Evolutionary conservation across 306 rosid species (phyloP), one percentile per base, ranked within the genome.

Genomic region (Oemleria cerasiformis): DNA sequence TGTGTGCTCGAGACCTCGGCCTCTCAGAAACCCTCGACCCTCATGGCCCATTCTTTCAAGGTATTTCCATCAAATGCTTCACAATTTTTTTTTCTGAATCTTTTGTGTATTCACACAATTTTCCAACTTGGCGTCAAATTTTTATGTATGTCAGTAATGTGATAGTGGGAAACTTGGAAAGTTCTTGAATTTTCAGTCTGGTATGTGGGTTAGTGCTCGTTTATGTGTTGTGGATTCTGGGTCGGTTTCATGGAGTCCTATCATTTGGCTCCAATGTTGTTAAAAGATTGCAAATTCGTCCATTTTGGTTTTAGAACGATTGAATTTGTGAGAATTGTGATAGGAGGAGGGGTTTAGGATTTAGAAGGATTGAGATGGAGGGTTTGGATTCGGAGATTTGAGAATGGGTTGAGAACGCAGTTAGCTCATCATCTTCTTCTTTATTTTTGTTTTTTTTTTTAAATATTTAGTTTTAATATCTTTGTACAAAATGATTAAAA

Each of bases 11-110:
- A 15, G 97, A 91, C 10, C 97, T 91, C 47, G 45, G 45, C 73
- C 73, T 94, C 41, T 48, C 81, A 1, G 68, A 65, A 1, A 91
- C 96, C 43, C 4, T 83, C 6, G 98, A 91, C 51, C 91, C 73
- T 74, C 76, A 47, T 12, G 92, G 86, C 78, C 43, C 76, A 92
- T 71, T 87, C 95, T 21, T 93, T 90, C 83, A 90, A 87, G 98
- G 98, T 84, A 43, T 4, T 8, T 54, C 17, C 1, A 17, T 54
- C 38, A 20, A 15, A 16, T 14, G 11, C 9, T 34, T 44, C 2
- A 5, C 19, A 8, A 25, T 25, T 25, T 25, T 25, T 1, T 25
- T 25, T 25, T 25, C 30, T 25, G 1, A 25, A 25, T 25, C 2
- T 25, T 25, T 25, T 25, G 30, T 25, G 2, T 25, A 25, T 25